A percentile compares a stretch with the other conserved stretches of the same genome.
These are phyloP conservation scores for Lactarius deliciosus DNA, from an alignment of 768 basidiomycete genomes.

Conservation along the genomic window DNA sequence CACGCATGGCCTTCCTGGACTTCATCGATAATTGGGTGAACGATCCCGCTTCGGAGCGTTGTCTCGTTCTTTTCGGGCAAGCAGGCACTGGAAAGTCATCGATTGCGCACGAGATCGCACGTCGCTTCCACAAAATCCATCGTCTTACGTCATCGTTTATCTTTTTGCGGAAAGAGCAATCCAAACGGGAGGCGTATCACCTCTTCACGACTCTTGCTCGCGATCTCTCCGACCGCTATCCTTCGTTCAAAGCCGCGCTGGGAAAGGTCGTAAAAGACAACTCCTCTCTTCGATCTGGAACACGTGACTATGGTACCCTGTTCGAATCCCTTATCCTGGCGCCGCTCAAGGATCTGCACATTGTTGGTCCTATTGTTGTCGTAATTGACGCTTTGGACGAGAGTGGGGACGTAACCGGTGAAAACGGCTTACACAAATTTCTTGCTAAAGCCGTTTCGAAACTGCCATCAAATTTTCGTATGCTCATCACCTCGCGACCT, in stretches of 20 bases:
- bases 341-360: not conserved
- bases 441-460: not conserved
- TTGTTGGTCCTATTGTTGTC: not conserved
- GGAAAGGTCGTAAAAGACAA: not conserved
- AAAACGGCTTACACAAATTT: not conserved
- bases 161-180: slow-evolving; percentile 5
- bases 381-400: slow-evolving; percentile 3
- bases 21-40: not conserved
- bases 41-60: not conserved
- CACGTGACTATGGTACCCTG: not conserved
- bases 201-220: slow-evolving; percentile 2
- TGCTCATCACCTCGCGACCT: not conserved
- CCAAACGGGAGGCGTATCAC: not conserved
- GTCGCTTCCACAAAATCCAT: not conserved
- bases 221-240: not conserved
- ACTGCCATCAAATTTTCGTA: not conserved
- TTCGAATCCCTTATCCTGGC: not conserved
- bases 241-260: not conserved
- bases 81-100: not conserved
- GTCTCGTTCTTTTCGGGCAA: slow-evolving; percentile 6
- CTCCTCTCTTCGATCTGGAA: not conserved
- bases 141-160: not conserved
- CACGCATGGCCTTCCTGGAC: not conserved
- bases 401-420: not conserved
- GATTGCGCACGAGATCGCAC: not conserved